phyloP scores from a whole-genome alignment of 2,329 filamentous ascomycete species.

The Helotiales sp. region DNA sequence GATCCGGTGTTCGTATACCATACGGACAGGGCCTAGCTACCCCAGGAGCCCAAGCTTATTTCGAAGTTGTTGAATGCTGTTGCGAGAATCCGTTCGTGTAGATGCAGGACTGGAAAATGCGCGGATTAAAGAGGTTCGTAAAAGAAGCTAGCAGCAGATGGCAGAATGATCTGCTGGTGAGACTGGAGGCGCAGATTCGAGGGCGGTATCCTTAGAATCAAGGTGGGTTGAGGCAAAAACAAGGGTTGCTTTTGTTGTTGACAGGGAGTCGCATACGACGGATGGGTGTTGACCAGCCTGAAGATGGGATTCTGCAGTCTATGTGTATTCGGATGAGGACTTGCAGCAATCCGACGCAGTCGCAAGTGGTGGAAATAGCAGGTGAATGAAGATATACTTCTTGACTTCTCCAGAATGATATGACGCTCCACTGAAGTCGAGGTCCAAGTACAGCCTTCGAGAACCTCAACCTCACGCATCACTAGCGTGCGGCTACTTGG shows the following conservation, averaged over 20 bases:
- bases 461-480: constrained; percentile 1
- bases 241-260: not conserved
- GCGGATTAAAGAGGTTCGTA: not conserved
- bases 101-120: not conserved
- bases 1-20: not conserved
- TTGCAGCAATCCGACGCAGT: not conserved
- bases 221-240: not conserved
- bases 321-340: too few species aligned
- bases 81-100: not conserved
- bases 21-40: not conserved
- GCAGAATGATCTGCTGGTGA: not conserved
- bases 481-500: constrained; percentile 7
- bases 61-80: not conserved
- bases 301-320: not conserved
- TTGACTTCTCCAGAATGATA: not conserved
- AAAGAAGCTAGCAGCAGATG: not conserved
- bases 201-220: not conserved
- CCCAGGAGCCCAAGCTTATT: not conserved
- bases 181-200: not conserved
- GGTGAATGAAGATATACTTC: not conserved
- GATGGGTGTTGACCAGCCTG: too few species aligned
- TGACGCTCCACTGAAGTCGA: not conserved
- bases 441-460: not conserved
- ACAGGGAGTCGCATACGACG: not conserved
- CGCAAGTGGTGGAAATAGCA: not conserved